These are phyloP conservation scores for Colletotrichum sublineola DNA, from an alignment of 2,329 filamentous ascomycete genomes.

Conservation along the genomic window DNA sequence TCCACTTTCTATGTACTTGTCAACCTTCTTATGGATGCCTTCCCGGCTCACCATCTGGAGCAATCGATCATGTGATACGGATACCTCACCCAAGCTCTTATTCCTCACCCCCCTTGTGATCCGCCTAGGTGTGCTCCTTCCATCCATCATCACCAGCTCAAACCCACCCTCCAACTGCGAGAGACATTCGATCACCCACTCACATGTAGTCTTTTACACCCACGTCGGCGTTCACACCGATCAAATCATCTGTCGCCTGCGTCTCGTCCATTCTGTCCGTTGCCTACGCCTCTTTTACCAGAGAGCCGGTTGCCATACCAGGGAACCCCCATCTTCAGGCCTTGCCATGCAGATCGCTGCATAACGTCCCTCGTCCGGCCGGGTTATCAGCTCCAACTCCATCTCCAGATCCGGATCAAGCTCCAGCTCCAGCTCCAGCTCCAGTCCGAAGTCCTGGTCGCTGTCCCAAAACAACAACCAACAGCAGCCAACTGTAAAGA, in stretches of 20 bases:
- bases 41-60: not conserved
- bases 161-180: conserved; percentile 40
- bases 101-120: conserved; percentile 26
- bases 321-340: conserved; percentile 34
- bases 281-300: conserved; percentile 37
- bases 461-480: not conserved
- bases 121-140: conserved; percentile 4
- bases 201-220: conserved; percentile 26
- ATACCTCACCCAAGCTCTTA: conserved; percentile 28
- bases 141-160: conserved; percentile 35
- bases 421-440: conserved; percentile 23
- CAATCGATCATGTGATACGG: conserved; percentile 27
- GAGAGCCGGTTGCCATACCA: conserved; percentile 32
- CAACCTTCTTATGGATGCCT: not conserved
- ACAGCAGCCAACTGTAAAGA: not conserved
- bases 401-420: conserved; percentile 15
- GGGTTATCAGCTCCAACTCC: conserved; percentile 21
- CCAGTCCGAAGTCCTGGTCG: conserved; percentile 5
- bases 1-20: not conserved
- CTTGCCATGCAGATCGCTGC: conserved; percentile 39
- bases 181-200: conserved; percentile 35
- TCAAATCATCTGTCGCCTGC: conserved; percentile 38
- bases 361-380: conserved; percentile 39
- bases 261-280: conserved; percentile 32
- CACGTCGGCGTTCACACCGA: conserved; percentile 32